Evolutionary conservation across 495 filamentous ascomycete genomes (phyloP).

Genomic region (Trichocladium antarcticum): DNA sequence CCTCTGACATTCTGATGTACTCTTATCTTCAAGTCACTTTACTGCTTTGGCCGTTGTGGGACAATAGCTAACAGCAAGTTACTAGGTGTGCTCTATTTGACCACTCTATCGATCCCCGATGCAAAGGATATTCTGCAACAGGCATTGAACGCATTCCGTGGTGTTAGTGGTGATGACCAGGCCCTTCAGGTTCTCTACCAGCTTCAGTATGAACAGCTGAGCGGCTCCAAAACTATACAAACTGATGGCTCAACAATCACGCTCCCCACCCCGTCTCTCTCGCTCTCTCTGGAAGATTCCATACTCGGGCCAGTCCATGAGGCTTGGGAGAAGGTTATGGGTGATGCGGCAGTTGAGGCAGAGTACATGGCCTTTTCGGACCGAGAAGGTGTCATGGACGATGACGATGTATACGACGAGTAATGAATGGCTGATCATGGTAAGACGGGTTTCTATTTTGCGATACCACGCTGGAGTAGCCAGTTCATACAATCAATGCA

Average conservation of each 20-base stretch:
- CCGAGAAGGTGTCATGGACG: slow-evolving; percentile 38
- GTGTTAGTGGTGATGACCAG: slow-evolving; percentile 25
- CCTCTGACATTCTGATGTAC: slow-evolving; percentile 81
- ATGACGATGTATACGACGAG: slow-evolving; percentile 34
- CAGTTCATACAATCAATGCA: neutral
- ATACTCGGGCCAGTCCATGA: slow-evolving; percentile 48
- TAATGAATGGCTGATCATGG: slow-evolving; percentile 11
- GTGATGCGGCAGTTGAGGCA: slow-evolving; percentile 35
- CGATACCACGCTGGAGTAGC: neutral
- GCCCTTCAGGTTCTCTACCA: slow-evolving; percentile 44
- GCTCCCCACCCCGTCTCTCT: slow-evolving; percentile 46
- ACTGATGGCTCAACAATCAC: slow-evolving; percentile 25
- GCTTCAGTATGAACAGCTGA: slow-evolving; percentile 49
- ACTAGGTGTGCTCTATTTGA: slow-evolving; percentile 61
- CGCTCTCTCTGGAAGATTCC: slow-evolving; percentile 59
- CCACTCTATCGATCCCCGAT: slow-evolving; percentile 35
- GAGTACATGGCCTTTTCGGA: slow-evolving; percentile 58
- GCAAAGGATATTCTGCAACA: slow-evolving; percentile 36
- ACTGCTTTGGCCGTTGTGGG: slow-evolving; percentile 8
- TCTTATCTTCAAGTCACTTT: slow-evolving; percentile 20
- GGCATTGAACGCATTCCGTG: slow-evolving; percentile 47
- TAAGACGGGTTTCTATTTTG: slow-evolving; percentile 6
- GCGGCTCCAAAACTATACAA: slow-evolving; percentile 17
- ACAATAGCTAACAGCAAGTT: slow-evolving; percentile 36
- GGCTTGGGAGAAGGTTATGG: slow-evolving; percentile 53